These are phyloP conservation scores for Chaetomiaceae sp. DNA, from an alignment of 2,329 filamentous ascomycete species.

Conservation along the genomic window DNA sequence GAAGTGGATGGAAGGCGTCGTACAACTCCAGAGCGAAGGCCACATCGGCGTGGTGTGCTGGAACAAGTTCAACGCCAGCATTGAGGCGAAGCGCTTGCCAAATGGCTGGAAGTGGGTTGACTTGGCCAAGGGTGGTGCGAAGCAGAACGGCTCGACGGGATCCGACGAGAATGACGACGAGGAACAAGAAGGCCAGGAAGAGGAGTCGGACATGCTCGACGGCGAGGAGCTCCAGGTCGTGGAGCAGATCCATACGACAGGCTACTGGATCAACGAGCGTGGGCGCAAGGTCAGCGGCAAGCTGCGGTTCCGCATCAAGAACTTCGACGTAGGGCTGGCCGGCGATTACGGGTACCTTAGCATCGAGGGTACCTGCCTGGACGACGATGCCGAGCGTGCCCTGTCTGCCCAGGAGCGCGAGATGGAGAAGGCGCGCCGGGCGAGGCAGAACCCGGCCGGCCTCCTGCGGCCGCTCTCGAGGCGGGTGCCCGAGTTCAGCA, in stretches of 20 bases:
- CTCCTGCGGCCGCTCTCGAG: conserved; percentile 31
- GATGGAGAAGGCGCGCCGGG: conserved; percentile 34
- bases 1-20: conserved; percentile 69
- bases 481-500: conserved; percentile 49
- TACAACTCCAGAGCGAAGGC: conserved; percentile 83
- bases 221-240: conserved; percentile 50
- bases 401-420: conserved; percentile 53
- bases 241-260: conserved; percentile 52
- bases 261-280: conserved; percentile 69
- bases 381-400: conserved; percentile 59
- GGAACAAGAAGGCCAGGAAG: conserved; percentile 26
- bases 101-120: conserved; percentile 75
- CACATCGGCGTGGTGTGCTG: conserved; percentile 87
- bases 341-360: conserved; percentile 75
- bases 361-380: conserved; percentile 83
- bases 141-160: conserved; percentile 18
- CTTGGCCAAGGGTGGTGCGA: conserved; percentile 43
- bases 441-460: conserved; percentile 34
- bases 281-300: conserved; percentile 67
- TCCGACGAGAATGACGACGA: conserved; percentile 20
- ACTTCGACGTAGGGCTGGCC: conserved; percentile 76
- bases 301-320: conserved; percentile 73
- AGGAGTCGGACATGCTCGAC: conserved; percentile 31
- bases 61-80: conserved; percentile 86
- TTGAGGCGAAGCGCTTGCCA: conserved; percentile 73